These are phyloP conservation scores for Schwanniomyces polymorphus DNA, from an alignment of 805 yeast species.

Conservation along the genomic window DNA sequence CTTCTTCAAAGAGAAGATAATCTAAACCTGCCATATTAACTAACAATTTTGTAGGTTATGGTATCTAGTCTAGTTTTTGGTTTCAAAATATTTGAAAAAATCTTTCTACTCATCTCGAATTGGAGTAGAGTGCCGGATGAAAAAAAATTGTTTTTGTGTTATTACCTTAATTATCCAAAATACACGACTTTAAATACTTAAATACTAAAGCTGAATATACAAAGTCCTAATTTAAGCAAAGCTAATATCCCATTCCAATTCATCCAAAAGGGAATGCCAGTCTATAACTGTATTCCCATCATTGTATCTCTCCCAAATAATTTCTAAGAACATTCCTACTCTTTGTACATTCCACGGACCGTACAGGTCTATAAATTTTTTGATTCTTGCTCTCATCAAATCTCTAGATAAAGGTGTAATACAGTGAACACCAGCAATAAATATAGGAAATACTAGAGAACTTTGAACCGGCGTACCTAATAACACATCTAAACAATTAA, in stretches of 20 bases:
- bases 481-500: constrained; percentile 58
- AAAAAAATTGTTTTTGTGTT: constrained; percentile 9
- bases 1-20: constrained; percentile 94
- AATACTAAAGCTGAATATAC: background rate
- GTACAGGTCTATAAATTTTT: constrained; percentile 59
- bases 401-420: constrained; percentile 51
- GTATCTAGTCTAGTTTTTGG: background rate
- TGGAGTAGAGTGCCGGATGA: background rate
- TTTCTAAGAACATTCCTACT: constrained; percentile 43
- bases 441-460: constrained; percentile 72
- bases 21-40: constrained; percentile 68
- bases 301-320: constrained; percentile 48
- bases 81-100: constrained; percentile 2
- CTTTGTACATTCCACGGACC: constrained; percentile 62
- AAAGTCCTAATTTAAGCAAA: constrained; percentile 49
- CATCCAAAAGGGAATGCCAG: constrained; percentile 68
- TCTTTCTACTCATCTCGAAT: constrained; percentile 10
- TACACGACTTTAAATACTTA: background rate
- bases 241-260: constrained; percentile 75
- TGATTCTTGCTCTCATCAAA: constrained; percentile 53
- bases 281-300: constrained; percentile 64
- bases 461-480: constrained; percentile 70
- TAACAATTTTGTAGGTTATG: background rate
- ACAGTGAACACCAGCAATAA: constrained; percentile 74
- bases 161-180: background rate